Conservation (phyloP, 2,329 filamentous ascomycete genomes). For the Chrysosporium keratinophilum region DNA sequence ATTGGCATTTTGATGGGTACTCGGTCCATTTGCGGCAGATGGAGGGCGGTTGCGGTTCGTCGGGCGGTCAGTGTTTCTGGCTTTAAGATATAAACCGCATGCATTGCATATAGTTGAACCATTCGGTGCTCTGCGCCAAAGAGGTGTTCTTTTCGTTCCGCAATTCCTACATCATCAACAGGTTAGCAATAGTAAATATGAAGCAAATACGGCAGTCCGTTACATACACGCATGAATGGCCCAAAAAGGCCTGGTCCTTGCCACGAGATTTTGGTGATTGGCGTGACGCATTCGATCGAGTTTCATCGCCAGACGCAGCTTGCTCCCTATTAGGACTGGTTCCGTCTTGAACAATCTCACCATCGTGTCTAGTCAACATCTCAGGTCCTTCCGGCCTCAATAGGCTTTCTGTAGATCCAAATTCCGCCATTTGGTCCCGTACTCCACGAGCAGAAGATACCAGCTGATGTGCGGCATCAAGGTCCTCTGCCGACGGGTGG, state of each 20-base stretch:
- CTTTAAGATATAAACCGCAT: constrained; percentile 88
- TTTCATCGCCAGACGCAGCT: constrained; percentile 14
- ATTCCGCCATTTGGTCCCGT: constrained; percentile 28
- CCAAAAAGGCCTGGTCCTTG: constrained; percentile 32
- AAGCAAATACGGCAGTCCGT: background rate
- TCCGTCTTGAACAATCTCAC: constrained; percentile 5
- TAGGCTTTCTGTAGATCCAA: constrained; percentile 19
- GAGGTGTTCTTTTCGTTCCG: constrained; percentile 79
- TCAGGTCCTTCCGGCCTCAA: constrained; percentile 17
- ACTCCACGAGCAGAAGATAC: constrained; percentile 39
- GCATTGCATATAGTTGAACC: constrained; percentile 96
- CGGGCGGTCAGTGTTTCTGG: constrained; percentile 79
- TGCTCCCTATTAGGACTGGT: constrained; percentile 1
- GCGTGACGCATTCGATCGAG: constrained; percentile 17
- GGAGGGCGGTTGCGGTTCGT: constrained; percentile 77
- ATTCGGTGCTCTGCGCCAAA: constrained; percentile 88
- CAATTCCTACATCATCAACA: constrained; percentile 60
- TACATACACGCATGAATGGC: constrained; percentile 35
- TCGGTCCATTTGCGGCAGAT: constrained; percentile 20
- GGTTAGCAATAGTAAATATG: constrained; percentile 8
- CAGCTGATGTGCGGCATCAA: constrained; percentile 40
- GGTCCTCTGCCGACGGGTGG: constrained; percentile 39
- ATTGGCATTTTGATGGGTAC: constrained; percentile 17
- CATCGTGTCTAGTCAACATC: constrained; percentile 16
- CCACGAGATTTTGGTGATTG: constrained; percentile 27